Percentiles rank a stretch among this genome's conserved stretches.
Conservation (phyloP, 2,329 filamentous ascomycete species). For the Penicillium sp. region DNA sequence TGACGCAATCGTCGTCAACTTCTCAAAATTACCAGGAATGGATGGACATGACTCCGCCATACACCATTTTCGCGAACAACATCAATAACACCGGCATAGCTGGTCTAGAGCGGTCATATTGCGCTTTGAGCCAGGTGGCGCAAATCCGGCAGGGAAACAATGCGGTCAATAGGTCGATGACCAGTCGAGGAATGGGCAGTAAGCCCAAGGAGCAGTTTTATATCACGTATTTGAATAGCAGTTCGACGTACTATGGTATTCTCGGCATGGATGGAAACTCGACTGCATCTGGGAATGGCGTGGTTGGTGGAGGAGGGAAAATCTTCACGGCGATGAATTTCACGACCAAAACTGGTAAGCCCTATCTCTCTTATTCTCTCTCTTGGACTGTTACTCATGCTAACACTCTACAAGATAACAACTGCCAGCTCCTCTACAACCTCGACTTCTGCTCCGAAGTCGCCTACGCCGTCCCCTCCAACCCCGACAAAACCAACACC, state of each 20-base stretch:
- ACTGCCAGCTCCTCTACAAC: constrained; percentile 81
- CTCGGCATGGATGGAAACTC: constrained; percentile 61
- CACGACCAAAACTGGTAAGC: constrained; percentile 68
- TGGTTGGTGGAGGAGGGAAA: constrained; percentile 67
- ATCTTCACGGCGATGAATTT: constrained; percentile 73
- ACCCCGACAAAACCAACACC: constrained; percentile 60
- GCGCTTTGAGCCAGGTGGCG: constrained; percentile 67
- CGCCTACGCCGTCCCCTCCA: constrained; percentile 86
- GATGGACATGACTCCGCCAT: constrained; percentile 62
- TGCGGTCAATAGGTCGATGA: constrained; percentile 62
- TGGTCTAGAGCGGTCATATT: constrained; percentile 76
- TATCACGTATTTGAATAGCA: constrained; percentile 68
- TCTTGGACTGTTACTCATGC: neutral
- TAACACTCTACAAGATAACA: constrained; percentile 55
- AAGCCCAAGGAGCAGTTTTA: constrained; percentile 86
- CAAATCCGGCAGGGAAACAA: constrained; percentile 60
- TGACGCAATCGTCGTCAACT: constrained; percentile 48
- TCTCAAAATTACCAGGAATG: constrained; percentile 50
- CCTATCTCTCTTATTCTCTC: neutral
- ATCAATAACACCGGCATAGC: constrained; percentile 55
- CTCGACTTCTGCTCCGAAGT: constrained; percentile 85
- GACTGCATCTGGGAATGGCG: constrained; percentile 51
- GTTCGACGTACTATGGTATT: constrained; percentile 68
- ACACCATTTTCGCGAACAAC: constrained; percentile 71
- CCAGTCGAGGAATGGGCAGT: constrained; percentile 60